Evolutionary conservation across 163 green algal species (phyloP), one percentile per base, ranked within the genome.

Genomic region (Chloromonas sp.): DNA sequence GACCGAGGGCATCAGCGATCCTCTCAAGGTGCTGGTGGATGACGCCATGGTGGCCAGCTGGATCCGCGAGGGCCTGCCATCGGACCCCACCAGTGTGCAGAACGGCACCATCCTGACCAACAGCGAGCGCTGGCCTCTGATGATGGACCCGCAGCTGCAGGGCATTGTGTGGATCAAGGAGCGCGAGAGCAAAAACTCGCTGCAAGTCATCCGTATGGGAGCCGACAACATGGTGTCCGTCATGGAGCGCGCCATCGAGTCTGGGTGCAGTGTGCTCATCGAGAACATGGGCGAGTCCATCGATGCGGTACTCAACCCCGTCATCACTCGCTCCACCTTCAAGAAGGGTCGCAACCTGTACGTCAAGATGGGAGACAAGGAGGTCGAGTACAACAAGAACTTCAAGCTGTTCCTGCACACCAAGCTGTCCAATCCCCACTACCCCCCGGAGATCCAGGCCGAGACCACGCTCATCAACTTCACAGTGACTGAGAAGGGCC

Each of bases 381-480:
- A 93, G 71, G 92, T 95, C 15, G 94, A 97, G 91, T 96, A 95
- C 91, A 94, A 95, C 91, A 93, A 91, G 81, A 94, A 94, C 87
- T 98, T 98, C 94, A 87, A 86, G 77, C 91, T 97, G 3, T 94
- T 96, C 86, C 87, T 98, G 88, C 95, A 98, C 92, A 98, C 94
- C 88, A 98, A 98, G 93, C 93, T 98, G 15, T 94, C 89, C 89
- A 98, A 97, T 90, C 95, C 95, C 1, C 94, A 98, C 91, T 97
- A 95, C 88, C 92, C 93, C 0, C 93, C 92, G 58, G 94, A 96
- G 88, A 93, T 98, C 82, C 95, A 98, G 89, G 95, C 95, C 15
- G 95, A 98, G 90, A 96, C 92, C 14, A 97, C 94, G 0, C 92
- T 98, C 60, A 96, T 98, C 91, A 98, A 98, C 90, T 98, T 98